Conservation (phyloP, 306 rosid genomes). For the Hylodesmum podocarpum region DNA sequence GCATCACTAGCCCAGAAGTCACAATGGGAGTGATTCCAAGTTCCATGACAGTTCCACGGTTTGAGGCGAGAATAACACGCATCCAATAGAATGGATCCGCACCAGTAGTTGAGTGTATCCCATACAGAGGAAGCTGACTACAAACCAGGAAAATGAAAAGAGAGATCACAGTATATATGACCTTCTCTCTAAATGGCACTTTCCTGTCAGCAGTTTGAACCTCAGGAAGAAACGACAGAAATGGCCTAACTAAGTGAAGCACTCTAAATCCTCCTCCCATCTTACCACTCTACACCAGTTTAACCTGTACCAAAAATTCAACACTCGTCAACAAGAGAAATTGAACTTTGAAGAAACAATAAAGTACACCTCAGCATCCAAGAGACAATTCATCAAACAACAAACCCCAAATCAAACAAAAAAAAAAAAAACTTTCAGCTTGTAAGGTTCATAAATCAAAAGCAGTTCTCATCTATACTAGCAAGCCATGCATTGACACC, state of each 20-base stretch:
- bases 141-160: constrained; percentile 90
- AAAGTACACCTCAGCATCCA: background rate
- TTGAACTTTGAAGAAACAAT: background rate
- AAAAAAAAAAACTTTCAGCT: background rate
- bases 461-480: background rate
- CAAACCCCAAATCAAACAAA: background rate
- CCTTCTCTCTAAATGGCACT: constrained; percentile 92
- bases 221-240: constrained; percentile 87
- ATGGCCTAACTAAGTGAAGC: constrained; percentile 91
- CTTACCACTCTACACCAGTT: constrained; percentile 37
- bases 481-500: background rate
- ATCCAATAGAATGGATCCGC: constrained; percentile 99
- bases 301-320: constrained; percentile 42
- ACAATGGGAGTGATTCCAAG: constrained; percentile 96
- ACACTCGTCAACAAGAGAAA: background rate
- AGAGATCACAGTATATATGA: constrained; percentile 83
- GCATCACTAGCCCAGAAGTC: constrained; percentile 92
- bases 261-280: constrained; percentile 99
- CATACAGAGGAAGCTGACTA: constrained; percentile 95
- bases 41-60: constrained; percentile 96
- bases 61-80: constrained; percentile 94
- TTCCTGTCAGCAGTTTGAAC: constrained; percentile 92
- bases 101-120: constrained; percentile 91
- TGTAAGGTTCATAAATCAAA: background rate
- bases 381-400: background rate